phyloP scores from a whole-genome alignment of 75 land plant genomes.

The Gnetum montanum region DNA sequence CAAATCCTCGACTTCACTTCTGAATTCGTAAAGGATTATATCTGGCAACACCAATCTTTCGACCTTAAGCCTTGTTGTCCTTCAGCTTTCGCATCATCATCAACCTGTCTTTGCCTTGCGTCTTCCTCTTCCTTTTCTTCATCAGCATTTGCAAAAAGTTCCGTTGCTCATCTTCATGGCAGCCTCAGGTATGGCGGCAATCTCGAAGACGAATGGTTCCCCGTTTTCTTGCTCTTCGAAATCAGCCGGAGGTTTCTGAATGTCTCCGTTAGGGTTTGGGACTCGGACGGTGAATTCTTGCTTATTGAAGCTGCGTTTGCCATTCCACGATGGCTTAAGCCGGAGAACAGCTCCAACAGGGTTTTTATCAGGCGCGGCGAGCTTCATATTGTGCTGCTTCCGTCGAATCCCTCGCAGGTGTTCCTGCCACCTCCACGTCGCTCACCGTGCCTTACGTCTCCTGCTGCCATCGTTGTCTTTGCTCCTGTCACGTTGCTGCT shows the following conservation, averaged over 20 bases:
- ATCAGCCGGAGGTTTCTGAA: conserved; percentile 27
- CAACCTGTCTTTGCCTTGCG: conserved; percentile 3
- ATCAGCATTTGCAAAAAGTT: neutral
- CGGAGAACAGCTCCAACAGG: conserved; percentile 59
- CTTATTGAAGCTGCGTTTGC: conserved; percentile 89
- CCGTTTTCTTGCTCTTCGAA: conserved; percentile 58
- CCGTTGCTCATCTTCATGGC: conserved; percentile 59
- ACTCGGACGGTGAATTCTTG: conserved; percentile 91
- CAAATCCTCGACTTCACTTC: conserved; percentile 28
- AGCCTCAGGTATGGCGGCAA: conserved; percentile 69
- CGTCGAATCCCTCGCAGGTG: conserved; percentile 9
- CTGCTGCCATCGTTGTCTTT: too few species aligned
- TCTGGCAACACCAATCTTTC: conserved; percentile 94
- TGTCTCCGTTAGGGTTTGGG: conserved; percentile 59
- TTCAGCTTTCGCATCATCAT: conserved; percentile 40
- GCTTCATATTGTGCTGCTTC: conserved; percentile 48
- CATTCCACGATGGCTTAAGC: conserved; percentile 84
- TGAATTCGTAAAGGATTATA: conserved; percentile 35
- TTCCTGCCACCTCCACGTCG: conserved; percentile 12
- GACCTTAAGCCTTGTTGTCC: conserved; percentile 7
- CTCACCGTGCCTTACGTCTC: too few species aligned
- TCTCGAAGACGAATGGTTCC: conserved; percentile 96
- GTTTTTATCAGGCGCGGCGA: conserved; percentile 53
- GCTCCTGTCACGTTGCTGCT: conserved; percentile 13
- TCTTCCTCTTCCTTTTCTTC: neutral